These are phyloP conservation scores for Hortiboletus flavorubellus DNA, from an alignment of 768 basidiomycete species.

Conservation along the genomic window DNA sequence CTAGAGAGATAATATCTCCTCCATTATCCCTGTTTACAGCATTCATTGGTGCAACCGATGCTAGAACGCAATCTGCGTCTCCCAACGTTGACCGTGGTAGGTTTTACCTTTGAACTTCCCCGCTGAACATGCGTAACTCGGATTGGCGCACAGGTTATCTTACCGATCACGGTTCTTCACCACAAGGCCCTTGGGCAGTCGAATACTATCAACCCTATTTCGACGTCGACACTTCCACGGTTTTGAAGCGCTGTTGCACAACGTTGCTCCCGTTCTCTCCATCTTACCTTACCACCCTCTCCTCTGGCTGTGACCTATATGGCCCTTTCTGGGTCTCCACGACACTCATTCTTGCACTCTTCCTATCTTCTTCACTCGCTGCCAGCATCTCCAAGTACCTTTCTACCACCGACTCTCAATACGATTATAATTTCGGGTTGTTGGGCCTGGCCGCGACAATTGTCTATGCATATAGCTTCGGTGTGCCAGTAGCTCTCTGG, in stretches of 20 bases:
- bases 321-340: slow-evolving; percentile 98
- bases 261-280: slow-evolving; percentile 73
- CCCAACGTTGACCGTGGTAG: slow-evolving; percentile 50
- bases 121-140: background rate
- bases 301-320: slow-evolving; percentile 59
- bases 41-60: slow-evolving; percentile 45
- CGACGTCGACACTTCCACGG: slow-evolving; percentile 80
- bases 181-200: slow-evolving; percentile 60
- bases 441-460: slow-evolving; percentile 79
- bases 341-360: slow-evolving; percentile 89
- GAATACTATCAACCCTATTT: slow-evolving; percentile 89
- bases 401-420: slow-evolving; percentile 50
- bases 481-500: slow-evolving; percentile 82
- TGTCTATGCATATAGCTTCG: slow-evolving; percentile 87
- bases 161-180: slow-evolving; percentile 45
- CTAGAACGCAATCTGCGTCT: slow-evolving; percentile 23
- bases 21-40: slow-evolving; percentile 34
- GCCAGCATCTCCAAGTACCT: slow-evolving; percentile 87
- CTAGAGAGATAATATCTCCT: background rate
- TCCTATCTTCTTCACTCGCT: slow-evolving; percentile 90
- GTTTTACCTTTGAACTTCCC: slow-evolving; percentile 11
- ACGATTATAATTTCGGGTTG: slow-evolving; percentile 84
- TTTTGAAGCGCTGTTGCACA: slow-evolving; percentile 70
- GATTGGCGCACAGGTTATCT: slow-evolving; percentile 54
- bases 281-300: slow-evolving; percentile 60